phyloP scores from a whole-genome alignment of 2,329 filamentous ascomycete genomes.

The Nectriaceae sp. region DNA sequence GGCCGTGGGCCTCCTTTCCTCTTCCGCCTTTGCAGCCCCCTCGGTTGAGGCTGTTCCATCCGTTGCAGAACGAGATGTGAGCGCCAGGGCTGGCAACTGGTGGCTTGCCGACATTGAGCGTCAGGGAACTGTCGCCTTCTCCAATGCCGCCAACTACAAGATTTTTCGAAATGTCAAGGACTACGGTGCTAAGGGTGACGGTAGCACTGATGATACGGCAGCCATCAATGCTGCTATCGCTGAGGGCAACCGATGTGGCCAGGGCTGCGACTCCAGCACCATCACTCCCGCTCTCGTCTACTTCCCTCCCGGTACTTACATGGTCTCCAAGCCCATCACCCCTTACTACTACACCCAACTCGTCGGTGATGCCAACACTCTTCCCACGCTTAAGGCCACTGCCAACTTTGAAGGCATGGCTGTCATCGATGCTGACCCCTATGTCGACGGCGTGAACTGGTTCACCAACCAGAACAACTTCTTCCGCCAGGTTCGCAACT shows the following conservation, averaged over 20 bases:
- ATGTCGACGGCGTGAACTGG: constrained; percentile 65
- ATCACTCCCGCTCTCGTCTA: constrained; percentile 26
- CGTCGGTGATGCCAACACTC: constrained; percentile 51
- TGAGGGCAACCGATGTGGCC: constrained; percentile 36
- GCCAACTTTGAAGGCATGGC: constrained; percentile 55
- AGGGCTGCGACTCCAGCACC: constrained; percentile 33
- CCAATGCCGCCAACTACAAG: constrained; percentile 42
- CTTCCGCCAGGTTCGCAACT: constrained; percentile 65
- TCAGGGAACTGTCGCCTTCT: constrained; percentile 72
- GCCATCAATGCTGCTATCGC: constrained; percentile 52
- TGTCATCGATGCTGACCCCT: constrained; percentile 79
- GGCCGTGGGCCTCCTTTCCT: constrained; percentile 44
- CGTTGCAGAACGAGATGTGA: constrained; percentile 13
- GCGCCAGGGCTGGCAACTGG: constrained; percentile 58
- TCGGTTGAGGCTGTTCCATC: constrained; percentile 13
- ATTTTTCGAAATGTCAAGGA: constrained; percentile 42
- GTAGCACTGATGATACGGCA: constrained; percentile 51
- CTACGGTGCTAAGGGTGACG: constrained; percentile 34
- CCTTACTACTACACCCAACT: constrained; percentile 66
- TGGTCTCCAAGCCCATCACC: constrained; percentile 57
- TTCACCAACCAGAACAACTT: constrained; percentile 55
- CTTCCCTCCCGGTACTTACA: constrained; percentile 52
- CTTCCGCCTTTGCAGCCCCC: constrained; percentile 36
- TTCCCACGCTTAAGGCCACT: constrained; percentile 56
- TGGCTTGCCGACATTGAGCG: constrained; percentile 73